Conservation (phyloP, 2,329 filamentous ascomycete genomes). For the Colletotrichum shisoi region DNA sequence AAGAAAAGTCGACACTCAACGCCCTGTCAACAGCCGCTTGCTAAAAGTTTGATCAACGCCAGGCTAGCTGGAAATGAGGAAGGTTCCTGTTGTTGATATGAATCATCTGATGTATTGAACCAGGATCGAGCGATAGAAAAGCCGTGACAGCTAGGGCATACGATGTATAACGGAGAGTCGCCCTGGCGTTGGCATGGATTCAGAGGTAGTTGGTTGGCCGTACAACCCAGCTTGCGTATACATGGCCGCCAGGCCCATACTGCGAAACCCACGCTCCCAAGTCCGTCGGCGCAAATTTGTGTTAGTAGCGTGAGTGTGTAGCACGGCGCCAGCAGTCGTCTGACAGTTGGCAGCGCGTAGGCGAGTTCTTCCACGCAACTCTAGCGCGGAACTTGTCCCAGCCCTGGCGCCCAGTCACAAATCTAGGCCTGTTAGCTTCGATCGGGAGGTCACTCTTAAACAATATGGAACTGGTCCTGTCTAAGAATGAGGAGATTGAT, state of each 20-base stretch:
- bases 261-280: slow-evolving; percentile 32
- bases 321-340: slow-evolving; percentile 12
- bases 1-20: slow-evolving; percentile 22
- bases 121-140: slow-evolving; percentile 20
- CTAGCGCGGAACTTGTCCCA: slow-evolving; percentile 20
- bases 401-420: slow-evolving; percentile 17
- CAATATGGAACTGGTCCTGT: slow-evolving; percentile 35
- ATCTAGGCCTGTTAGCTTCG: slow-evolving; percentile 27
- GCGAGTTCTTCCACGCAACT: slow-evolving; percentile 25
- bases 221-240: slow-evolving; percentile 12
- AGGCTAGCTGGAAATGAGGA: slow-evolving; percentile 31
- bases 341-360: slow-evolving; percentile 10
- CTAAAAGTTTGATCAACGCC: slow-evolving; percentile 33
- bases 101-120: slow-evolving; percentile 33
- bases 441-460: slow-evolving; percentile 28
- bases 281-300: slow-evolving; percentile 23
- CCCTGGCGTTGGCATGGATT: slow-evolving; percentile 13
- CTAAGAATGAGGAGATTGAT: slow-evolving; percentile 35
- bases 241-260: slow-evolving; percentile 17
- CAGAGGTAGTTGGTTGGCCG: slow-evolving; percentile 6
- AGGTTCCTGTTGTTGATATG: slow-evolving; percentile 32
- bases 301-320: slow-evolving; percentile 1
- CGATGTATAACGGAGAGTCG: background rate
- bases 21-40: slow-evolving; percentile 29
- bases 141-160: slow-evolving; percentile 25